Base-by-base conservation (phyloP, 148 eudicot species). In the Amaranthus hypochondriacus region DNA sequence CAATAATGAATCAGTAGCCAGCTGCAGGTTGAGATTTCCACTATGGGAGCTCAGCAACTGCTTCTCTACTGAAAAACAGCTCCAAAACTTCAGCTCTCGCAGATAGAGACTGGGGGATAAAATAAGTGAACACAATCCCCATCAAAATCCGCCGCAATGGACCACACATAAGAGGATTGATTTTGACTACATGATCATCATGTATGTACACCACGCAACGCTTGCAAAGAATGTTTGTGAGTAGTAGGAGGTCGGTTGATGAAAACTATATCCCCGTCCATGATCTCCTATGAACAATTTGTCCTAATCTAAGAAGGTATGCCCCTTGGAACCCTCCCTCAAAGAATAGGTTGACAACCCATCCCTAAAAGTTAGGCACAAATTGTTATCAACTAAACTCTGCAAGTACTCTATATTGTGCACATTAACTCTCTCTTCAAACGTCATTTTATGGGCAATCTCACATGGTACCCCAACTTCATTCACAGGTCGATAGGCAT, bases 61-160 rank as follows among this genome's bases (percentile, higher is more conserved):
- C 60, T 95, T 92, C 77, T 90, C 99, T n/a, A 95, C 99, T 2
- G 99, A 89, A 62, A 95, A 95, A n/a, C 4, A 95, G 81, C 84
- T 95, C 99, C 65, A 92, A 15, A 8, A 90, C 97, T 72, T 93
- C 98, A 63, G 98, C 96, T 83, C 88, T 93, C 4, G 98, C 98
- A 71, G 89, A 81, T 3, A 91, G 87, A 2, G 98, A 92, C 76
- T 95, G 99, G 7, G 99, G 99, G n/a, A 70, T 95, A 95, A 68
- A 95, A 95, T n/a, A 95, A 62, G 74, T 95, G 99, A 3, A 95
- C 89, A 72, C 97, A 92, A 8, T 95, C 99, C 5, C 97, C 99
- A 73, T 95, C 99, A 68, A 95, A 95, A 70, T 95, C 99, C 47
- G 99, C 99, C 81, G 90, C 90, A 95, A 85, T 12, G 99, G 99